phyloP scores from a whole-genome alignment of 2,329 filamentous ascomycete species.

The Coccinonectria pachysandricola region DNA sequence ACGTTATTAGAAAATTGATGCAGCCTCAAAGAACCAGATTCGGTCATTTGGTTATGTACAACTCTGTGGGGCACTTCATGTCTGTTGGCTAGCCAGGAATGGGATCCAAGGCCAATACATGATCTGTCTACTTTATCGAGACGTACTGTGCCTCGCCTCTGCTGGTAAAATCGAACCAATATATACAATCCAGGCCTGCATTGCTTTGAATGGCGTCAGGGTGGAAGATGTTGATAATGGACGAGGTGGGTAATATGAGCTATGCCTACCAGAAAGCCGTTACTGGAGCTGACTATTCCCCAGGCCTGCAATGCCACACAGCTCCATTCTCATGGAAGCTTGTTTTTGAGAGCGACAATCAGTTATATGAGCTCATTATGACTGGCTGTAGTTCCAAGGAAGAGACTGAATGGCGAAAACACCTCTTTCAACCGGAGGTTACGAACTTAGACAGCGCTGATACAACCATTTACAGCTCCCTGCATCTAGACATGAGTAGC shows the following conservation, averaged over 20 bases:
- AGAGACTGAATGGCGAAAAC: constrained; percentile 71
- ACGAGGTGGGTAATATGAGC: constrained; percentile 41
- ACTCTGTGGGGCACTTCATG: constrained; percentile 73
- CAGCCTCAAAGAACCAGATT: constrained; percentile 53
- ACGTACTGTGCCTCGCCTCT: constrained; percentile 67
- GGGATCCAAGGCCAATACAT: constrained; percentile 69
- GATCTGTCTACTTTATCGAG: constrained; percentile 73
- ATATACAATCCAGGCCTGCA: constrained; percentile 66
- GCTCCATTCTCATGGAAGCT: constrained; percentile 88
- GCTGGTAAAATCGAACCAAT: constrained; percentile 52
- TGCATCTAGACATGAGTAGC: constrained; percentile 61
- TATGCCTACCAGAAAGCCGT: not conserved
- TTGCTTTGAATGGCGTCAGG: constrained; percentile 54
- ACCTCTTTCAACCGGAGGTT: no score
- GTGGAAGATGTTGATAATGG: constrained; percentile 68
- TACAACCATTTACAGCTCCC: constrained; percentile 46
- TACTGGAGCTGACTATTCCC: constrained; percentile 11
- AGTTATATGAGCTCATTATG: constrained; percentile 75
- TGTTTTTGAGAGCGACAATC: constrained; percentile 66
- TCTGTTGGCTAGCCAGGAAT: constrained; percentile 66
- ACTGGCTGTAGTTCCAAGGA: constrained; percentile 77
- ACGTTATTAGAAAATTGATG: constrained; percentile 34
- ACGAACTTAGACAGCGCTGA: no score
- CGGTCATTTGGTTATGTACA: constrained; percentile 70
- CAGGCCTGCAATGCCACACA: constrained; percentile 79